Evolutionary conservation across 345 rosid genomes (phyloP), one percentile per base, ranked within the genome.

Genomic region (Lumnitzera racemosa): DNA sequence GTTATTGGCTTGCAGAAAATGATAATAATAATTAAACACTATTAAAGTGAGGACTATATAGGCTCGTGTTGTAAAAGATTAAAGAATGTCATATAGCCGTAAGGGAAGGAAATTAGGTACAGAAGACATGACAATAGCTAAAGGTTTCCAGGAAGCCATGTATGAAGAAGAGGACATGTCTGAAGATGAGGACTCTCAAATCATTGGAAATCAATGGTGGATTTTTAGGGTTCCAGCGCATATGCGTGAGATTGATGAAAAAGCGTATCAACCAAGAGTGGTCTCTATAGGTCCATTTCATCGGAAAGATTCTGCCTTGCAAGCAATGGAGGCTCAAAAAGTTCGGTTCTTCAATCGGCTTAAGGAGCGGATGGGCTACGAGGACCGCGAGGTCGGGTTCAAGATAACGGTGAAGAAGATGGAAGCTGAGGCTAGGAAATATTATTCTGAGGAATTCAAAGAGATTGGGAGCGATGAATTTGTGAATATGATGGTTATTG

Each of bases 281-380:
- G 51, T 60, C 63, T 60, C 63, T 24, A 49, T 60, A 23, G 65
- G 57, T 24, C 65, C 65, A 15, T 52, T 61, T 47, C 65, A 61
- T 16, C 13, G 57, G 47, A 29, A 61, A 15, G 48, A 0, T 13
- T 20, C 51, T 0, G 2, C 48, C 46, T 60, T 60, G 48, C 7
- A 16, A 6, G 57, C 57, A 31, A 61, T 61, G 65, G 65, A 61
- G 49, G 14, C 50, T 51, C 65, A 61, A 29, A 61, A 61, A 47
- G 29, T 9, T 46, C 50, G 65, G 23, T 52, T 61, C 41, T 23
- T 24, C 12, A 46, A 61, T 25, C 50, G 65, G 27, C 56, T 61
- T 15, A 20, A 20, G 24, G 1, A 20, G 17, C 56, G 15, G 49
- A 51, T 50, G 46, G 55, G 55, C 31, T 5, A 50, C 46, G 2